Base-by-base conservation (phyloP, 1,284 basidiomycete genomes). In the Phellopilus nigrolimitatus region DNA sequence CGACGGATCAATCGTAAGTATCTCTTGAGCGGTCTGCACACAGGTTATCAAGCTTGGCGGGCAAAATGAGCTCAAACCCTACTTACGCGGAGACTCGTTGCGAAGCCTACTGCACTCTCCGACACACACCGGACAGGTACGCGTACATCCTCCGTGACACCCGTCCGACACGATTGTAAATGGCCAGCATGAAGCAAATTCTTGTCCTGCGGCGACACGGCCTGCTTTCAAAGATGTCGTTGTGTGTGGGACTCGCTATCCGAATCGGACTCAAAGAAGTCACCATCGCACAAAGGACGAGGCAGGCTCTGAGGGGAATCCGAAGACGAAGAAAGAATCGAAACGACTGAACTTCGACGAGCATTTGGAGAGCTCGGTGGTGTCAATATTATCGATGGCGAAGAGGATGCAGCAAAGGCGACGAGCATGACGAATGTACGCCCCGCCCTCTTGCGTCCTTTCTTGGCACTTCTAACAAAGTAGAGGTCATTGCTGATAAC, bases 321-420 rank as follows among this genome's bases (percentile, higher is more conserved):
- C 7, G 46, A 49, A 1, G 31, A 6, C 13, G 30, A 33, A 8
- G 52, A 49, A 15, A 34, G 34, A 19, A 45, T 13, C 4, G 52
- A 54, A 33, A 34, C 17, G 25, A 49, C 22, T 17, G 52, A 49
- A 5, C 19, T 13, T n/a, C 33, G 47, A 3, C 40, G 37, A 7
- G 48, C 2, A 22, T 15, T 22, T 7, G 48, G 21, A 13, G 51
- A 39, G 4, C 25, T 37, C n/a, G n/a, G n/a, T n/a, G 52, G 39
- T 7, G 52, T 49, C n/a, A 54, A 47, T 13, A 49, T 44, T 10
- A 54, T 54, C 9, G 52, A 34, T 21, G 52, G 52, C 10, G 33
- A 3, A 15, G 31, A 40, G 8, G 34, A 36, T 19, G 9, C 10
- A 15, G 28, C 15, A 30, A 33, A 7, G 37, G 17, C 8, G 46